A percentile compares a stretch with the other conserved stretches of the same genome.
Conservation (phyloP, 208 protist species). For the Endotrypanum monterogeii region DNA sequence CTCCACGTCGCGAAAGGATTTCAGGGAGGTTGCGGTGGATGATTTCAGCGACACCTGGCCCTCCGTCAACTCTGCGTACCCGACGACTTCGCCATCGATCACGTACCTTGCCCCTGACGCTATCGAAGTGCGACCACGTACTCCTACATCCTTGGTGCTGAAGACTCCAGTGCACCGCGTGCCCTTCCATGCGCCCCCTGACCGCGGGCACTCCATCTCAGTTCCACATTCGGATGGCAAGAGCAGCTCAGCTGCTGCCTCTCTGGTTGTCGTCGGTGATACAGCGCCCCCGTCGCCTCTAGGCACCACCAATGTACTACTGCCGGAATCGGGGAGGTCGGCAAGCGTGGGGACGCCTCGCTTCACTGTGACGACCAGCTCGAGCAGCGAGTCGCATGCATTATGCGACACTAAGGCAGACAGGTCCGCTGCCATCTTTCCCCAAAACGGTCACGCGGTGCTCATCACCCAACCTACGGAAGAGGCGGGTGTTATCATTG, state of each 20-base stretch:
- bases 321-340: slow-evolving; percentile 4
- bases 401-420: not conserved
- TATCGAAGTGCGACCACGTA: not conserved
- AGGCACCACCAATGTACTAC: not conserved
- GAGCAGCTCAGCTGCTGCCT: not conserved
- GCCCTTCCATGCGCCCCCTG: not conserved
- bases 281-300: not conserved
- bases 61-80: slow-evolving; percentile 4
- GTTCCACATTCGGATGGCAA: not conserved
- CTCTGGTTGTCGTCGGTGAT: not conserved
- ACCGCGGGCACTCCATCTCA: not conserved
- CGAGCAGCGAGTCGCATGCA: not conserved
- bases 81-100: slow-evolving; percentile 2
- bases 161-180: not conserved
- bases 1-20: not conserved
- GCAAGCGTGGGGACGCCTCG: not conserved
- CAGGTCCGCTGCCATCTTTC: not conserved
- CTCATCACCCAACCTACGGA: not conserved
- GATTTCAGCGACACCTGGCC: slow-evolving; percentile 1
- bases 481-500: not conserved
- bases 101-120: not conserved
- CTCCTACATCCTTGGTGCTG: not conserved
- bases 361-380: not conserved
- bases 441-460: not conserved
- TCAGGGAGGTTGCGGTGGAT: not conserved